Evolutionary conservation across 169 alveolate species (phyloP).

Genomic region (Cryptosporidium parvum): DNA sequence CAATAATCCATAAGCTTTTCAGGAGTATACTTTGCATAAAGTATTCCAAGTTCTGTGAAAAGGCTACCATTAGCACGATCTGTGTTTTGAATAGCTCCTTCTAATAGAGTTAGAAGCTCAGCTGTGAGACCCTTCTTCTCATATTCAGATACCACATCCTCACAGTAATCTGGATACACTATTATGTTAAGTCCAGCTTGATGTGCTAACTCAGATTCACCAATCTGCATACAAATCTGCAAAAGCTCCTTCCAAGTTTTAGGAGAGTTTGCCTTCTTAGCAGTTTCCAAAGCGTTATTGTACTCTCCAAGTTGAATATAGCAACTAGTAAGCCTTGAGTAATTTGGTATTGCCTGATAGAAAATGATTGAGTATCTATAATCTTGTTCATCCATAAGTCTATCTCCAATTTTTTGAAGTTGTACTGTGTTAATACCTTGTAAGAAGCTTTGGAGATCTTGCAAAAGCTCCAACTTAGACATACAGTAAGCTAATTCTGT

Average conservation of each 20-base stretch:
- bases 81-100: conserved; percentile 82
- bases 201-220: conserved; percentile 93
- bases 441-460: conserved; percentile 92
- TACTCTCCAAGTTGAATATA: conserved; percentile 93
- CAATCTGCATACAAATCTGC: conserved; percentile 75
- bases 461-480: conserved; percentile 91
- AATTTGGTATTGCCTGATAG: conserved; percentile 94
- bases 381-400: conserved; percentile 89
- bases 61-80: conserved; percentile 92
- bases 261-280: conserved; percentile 98
- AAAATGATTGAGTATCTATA: conserved; percentile 94
- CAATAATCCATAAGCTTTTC: conserved; percentile 97
- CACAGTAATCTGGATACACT: conserved; percentile 98
- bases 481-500: conserved; percentile 92
- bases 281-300: conserved; percentile 97
- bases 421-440: conserved; percentile 92
- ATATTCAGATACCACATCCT: conserved; percentile 93
- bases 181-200: conserved; percentile 95
- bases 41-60: conserved; percentile 98
- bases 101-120: conserved; percentile 91
- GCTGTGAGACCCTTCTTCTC: conserved; percentile 92
- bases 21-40: conserved; percentile 97
- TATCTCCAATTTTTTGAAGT: conserved; percentile 91
- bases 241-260: conserved; percentile 89
- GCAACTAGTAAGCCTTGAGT: conserved; percentile 97